Evolutionary conservation across 306 rosid genomes (phyloP).

Genomic region (Oxytropis ochrocephala): DNA sequence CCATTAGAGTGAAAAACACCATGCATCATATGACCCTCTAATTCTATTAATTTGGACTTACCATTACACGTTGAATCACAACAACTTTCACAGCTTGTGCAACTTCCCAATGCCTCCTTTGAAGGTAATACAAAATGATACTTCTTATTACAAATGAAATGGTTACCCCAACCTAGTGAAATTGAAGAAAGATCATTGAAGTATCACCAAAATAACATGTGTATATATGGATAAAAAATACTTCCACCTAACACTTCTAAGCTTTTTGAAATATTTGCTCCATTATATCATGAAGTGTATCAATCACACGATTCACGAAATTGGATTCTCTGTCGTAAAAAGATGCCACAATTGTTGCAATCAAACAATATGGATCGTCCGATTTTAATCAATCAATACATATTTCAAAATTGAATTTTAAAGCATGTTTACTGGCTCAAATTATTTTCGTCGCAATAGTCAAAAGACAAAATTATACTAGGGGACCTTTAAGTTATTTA

Average conservation of each 20-base stretch:
- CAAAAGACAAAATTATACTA: too few relatives aligned
- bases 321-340: too few relatives aligned
- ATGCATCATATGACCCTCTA: conserved; percentile 68
- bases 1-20: conserved; percentile 90
- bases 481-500: too few relatives aligned
- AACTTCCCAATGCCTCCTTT: conserved; percentile 49
- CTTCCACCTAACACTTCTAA: neutral
- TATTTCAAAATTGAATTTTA: too few relatives aligned
- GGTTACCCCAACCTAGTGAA: conserved; percentile 65
- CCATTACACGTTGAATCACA: conserved; percentile 28
- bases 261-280: too few relatives aligned
- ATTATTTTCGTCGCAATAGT: too few relatives aligned
- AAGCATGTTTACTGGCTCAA: too few relatives aligned
- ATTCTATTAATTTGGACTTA: conserved; percentile 40
- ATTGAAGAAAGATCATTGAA: neutral
- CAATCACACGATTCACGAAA: too few relatives aligned
- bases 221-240: neutral
- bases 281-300: too few relatives aligned
- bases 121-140: conserved; percentile 78
- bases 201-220: neutral
- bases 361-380: too few relatives aligned
- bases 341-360: too few relatives aligned
- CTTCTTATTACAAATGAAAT: conserved; percentile 79
- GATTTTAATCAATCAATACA: too few relatives aligned
- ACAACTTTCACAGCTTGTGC: conserved; percentile 32